Percentiles rank a stretch among this genome's conserved stretches.
These are phyloP conservation scores for Capsicum baccatum DNA, from an alignment of 257 asterid species.

Conservation along the genomic window DNA sequence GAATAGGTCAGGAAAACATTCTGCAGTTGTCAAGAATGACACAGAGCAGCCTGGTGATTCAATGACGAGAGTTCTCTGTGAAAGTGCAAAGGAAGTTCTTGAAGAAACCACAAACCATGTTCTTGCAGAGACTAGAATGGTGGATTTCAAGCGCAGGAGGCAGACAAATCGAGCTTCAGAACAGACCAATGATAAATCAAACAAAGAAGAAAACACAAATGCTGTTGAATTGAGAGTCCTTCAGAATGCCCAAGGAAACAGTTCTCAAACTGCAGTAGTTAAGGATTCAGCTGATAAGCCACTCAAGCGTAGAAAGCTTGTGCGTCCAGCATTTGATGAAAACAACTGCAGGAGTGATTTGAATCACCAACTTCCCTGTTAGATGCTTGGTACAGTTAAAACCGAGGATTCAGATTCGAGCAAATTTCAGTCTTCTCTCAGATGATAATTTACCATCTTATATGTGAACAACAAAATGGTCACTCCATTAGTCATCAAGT, in stretches of 20 bases:
- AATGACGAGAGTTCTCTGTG: neutral
- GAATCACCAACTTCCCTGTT: conserved; percentile 33
- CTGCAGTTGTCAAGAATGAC: conserved; percentile 27
- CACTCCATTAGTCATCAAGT: neutral
- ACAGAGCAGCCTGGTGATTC: conserved; percentile 29
- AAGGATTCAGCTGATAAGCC: conserved; percentile 37
- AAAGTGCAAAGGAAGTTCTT: conserved; percentile 32
- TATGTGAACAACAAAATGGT: neutral
- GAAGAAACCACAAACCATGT: conserved; percentile 41
- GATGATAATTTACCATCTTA: neutral
- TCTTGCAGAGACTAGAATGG: conserved; percentile 58
- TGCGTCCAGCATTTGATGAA: conserved; percentile 58
- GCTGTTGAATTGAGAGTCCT: conserved; percentile 8
- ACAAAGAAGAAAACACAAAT: neutral
- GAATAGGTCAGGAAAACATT: conserved; percentile 36
- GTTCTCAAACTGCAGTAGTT: conserved; percentile 37
- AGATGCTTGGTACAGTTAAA: conserved; percentile 33
- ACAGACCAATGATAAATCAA: conserved; percentile 27
- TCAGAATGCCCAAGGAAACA: conserved; percentile 21
- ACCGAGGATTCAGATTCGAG: neutral
- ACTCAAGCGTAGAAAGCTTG: conserved; percentile 60
- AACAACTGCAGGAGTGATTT: conserved; percentile 34
- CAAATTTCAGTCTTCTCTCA: neutral
- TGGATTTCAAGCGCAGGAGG: conserved; percentile 71
- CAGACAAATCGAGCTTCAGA: conserved; percentile 46